phyloP scores from a whole-genome alignment of 2,329 filamentous ascomycete species.

The Hypoxylon sp. region DNA sequence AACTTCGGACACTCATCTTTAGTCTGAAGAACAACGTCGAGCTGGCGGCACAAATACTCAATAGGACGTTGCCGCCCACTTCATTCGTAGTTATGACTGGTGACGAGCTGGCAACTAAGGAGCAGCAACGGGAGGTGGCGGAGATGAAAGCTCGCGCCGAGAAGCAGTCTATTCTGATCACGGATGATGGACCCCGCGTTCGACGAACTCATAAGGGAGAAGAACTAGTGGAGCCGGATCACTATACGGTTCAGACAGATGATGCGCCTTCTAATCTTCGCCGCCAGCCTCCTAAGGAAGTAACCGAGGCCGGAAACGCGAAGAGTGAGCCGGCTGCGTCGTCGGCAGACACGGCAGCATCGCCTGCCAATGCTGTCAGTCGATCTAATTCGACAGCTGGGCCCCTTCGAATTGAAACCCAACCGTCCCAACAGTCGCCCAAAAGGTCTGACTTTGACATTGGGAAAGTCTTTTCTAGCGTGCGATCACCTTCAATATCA shows the following conservation, averaged over 20 bases:
- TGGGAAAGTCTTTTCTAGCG: conserved; percentile 86
- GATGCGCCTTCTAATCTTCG: conserved; percentile 58
- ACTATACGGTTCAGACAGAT: conserved; percentile 55
- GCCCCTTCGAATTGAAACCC: conserved; percentile 63
- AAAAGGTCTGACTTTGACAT: conserved; percentile 80
- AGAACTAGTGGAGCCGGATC: conserved; percentile 86
- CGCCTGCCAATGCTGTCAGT: conserved; percentile 38
- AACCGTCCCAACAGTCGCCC: conserved; percentile 64
- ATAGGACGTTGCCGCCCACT: conserved; percentile 78
- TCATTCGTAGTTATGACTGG: conserved; percentile 88
- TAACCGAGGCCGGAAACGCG: conserved; percentile 40
- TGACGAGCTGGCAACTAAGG: conserved; percentile 92
- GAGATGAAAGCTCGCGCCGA: conserved; percentile 84
- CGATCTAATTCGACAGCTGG: conserved; percentile 51
- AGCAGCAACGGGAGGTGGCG: conserved; percentile 83
- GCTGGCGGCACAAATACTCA: conserved; percentile 82
- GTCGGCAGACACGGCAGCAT: conserved; percentile 37
- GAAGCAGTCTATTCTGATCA: conserved; percentile 86
- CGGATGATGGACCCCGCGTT: conserved; percentile 82
- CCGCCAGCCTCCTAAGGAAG: conserved; percentile 55
- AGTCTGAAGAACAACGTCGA: conserved; percentile 92
- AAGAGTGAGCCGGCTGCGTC: conserved; percentile 29
- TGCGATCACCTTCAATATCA: conserved; percentile 77
- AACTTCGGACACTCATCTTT: conserved; percentile 83
- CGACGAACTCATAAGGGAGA: conserved; percentile 95